These are phyloP conservation scores for Aspergillus leporis DNA, from an alignment of 495 filamentous ascomycete genomes.

Conservation along the genomic window DNA sequence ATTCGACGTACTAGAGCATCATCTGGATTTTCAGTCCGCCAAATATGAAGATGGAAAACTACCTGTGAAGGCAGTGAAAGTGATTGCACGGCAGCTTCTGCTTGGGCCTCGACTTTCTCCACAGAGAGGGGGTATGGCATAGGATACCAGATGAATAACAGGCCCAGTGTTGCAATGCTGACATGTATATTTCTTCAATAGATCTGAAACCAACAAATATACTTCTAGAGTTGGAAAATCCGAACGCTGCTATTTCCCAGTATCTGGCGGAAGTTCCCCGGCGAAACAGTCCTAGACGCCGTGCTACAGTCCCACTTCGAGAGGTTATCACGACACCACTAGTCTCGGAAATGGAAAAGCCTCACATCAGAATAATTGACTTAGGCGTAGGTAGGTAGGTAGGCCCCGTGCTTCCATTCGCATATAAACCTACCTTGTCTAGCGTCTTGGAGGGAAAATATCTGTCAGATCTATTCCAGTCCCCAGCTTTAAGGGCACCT, in stretches of 20 bases:
- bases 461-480: slow-evolving; percentile 42
- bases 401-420: slow-evolving; percentile 30
- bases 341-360: slow-evolving; percentile 20
- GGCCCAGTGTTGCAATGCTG: neutral
- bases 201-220: slow-evolving; percentile 36
- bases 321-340: slow-evolving; percentile 28
- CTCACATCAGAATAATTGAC: slow-evolving; percentile 30
- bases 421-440: too few species aligned
- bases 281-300: slow-evolving; percentile 9
- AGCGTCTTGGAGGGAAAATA: slow-evolving; percentile 28
- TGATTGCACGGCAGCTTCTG: too few species aligned
- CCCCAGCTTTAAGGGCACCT: slow-evolving; percentile 41
- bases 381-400: slow-evolving; percentile 30
- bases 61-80: too few species aligned
- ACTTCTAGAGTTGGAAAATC: slow-evolving; percentile 25
- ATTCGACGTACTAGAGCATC: slow-evolving; percentile 32
- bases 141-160: neutral
- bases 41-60: too few species aligned
- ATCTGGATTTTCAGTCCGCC: slow-evolving; percentile 58
- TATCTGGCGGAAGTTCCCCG: slow-evolving; percentile 24
- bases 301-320: slow-evolving; percentile 19
- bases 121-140: too few species aligned
- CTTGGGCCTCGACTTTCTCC: too few species aligned
- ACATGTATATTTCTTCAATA: neutral
- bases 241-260: slow-evolving; percentile 17